Base-by-base conservation (phyloP, 2,329 filamentous ascomycete species). In the Didymella lethalis region DNA sequence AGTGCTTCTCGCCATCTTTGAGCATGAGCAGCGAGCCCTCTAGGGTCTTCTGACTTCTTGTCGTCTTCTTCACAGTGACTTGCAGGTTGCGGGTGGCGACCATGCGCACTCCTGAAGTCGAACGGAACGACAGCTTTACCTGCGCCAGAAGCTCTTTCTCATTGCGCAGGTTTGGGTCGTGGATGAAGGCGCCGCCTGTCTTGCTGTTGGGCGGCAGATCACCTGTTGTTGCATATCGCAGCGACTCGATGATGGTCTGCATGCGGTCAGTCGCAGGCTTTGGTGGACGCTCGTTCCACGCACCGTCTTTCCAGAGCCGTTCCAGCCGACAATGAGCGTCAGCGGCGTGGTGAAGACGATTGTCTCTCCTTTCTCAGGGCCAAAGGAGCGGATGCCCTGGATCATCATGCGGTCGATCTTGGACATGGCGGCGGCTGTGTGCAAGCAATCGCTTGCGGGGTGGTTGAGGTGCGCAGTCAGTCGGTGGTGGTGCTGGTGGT, bases 171-270 rank as follows among this genome's bases (percentile, higher is more conserved):
- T 95, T 95, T n/a, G 95, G 95, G 71, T 99, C 95, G 76, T 99
- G 94, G 63, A 99, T 92, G 76, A 98, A 99, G 48, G 94, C 93
- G 31, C 93, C 93, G 28, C 90, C 90, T 67, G 89, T 90, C 81
- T 85, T 88, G 74, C 89, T 93, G 81, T 97, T 97, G 31, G 95
- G 92, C 1, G 95, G 95, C 47, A 96, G 85, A 71, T 96, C 91
- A 56, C 95, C 96, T 7, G 93, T 97, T 18, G 96, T 97, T 51
- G 92, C 93, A 87, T 97, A 99, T 75, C 97, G 97, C 72, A 99
- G 90, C 76, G 93, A 96, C 78, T 99, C 95, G 78, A 99, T 99
- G 74, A 99, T 97, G 57, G 95, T 98, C 82, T 86, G 59, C 25
- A 36, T 3, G 26, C n/a, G 2, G 48, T 62, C 26, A 61, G 18